These are phyloP conservation scores for Phytopythium vexans DNA, from an alignment of 352 stramenopile species.

Conservation along the genomic window DNA sequence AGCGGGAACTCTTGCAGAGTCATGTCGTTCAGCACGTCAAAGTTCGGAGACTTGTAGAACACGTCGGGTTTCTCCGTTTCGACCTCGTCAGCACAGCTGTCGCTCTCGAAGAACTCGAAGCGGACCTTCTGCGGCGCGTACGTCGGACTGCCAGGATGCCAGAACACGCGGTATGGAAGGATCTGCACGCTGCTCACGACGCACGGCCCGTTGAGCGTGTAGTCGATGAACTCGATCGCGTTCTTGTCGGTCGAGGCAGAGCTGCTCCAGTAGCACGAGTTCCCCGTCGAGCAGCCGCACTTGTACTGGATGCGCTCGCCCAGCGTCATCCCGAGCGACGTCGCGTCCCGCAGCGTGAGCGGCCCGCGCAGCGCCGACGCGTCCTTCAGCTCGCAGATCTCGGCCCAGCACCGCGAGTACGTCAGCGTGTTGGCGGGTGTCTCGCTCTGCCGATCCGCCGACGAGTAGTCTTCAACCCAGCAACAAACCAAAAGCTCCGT, in stretches of 20 bases:
- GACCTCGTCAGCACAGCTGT: no score
- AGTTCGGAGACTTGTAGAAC: slow-evolving; percentile 54
- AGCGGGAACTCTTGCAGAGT: slow-evolving; percentile 55
- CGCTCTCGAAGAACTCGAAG: slow-evolving; percentile 53
- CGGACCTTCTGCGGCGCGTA: slow-evolving; percentile 63
- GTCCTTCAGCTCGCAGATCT: slow-evolving; percentile 37
- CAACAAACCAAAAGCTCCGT: neutral
- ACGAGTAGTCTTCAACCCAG: slow-evolving; percentile 30
- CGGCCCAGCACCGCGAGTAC: slow-evolving; percentile 54
- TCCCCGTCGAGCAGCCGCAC: slow-evolving; percentile 67
- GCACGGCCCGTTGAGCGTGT: slow-evolving; percentile 50
- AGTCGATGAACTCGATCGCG: slow-evolving; percentile 71
- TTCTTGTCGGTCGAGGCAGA: slow-evolving; percentile 59
- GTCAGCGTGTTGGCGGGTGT: slow-evolving; percentile 55
- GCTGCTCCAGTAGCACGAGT: slow-evolving; percentile 85
- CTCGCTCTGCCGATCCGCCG: slow-evolving; percentile 43
- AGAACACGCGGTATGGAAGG: slow-evolving; percentile 76
- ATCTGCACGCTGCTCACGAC: slow-evolving; percentile 61
- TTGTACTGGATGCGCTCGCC: slow-evolving; percentile 58
- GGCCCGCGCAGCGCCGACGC: slow-evolving; percentile 17
- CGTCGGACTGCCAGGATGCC: slow-evolving; percentile 68
- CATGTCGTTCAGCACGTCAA: slow-evolving; percentile 65
- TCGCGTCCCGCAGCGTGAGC: slow-evolving; percentile 8
- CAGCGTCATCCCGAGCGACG: slow-evolving; percentile 45
- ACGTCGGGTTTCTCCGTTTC: slow-evolving; percentile 7